Base-by-base conservation (phyloP, 129 eudicot genomes). In the Chrysanthemum makinoi region DNA sequence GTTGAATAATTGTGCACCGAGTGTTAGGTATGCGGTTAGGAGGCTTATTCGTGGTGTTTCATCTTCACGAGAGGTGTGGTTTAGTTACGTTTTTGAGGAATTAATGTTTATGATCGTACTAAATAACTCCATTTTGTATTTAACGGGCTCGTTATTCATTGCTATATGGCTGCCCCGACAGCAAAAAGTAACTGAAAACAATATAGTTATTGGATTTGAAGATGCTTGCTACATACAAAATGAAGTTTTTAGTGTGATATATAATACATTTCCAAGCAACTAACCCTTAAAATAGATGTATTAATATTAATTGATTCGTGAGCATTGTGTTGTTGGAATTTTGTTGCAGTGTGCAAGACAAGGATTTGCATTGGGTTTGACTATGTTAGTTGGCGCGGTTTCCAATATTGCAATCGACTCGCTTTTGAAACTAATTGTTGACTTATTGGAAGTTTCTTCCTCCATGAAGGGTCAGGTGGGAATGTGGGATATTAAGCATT, bases 381-480 rank as follows among this genome's bases (percentile, higher is more conserved):
- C 99, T 30, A 28, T 83, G 72, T 83, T 95, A 77, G 86, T 86
- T 68, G 87, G 83, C 62, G 69, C 85, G 49, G 86, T 90, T 81
- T 51, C 82, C 19, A 79, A 65, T 81, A 83, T 95, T 16, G 79
- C 82, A 72, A 65, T 90, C 69, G 86, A 84, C 73, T 84, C 97
- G 2, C 48, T 95, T 81, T 63, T 95, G 76, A 95, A 88, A 86
- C 83, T 95, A 73, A 84, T 88, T 54, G 65, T 76, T 75, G 86
- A 81, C 77, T 84, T 87, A 35, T 84, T 90, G 86, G 97, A 90
- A 83, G 84, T 88, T 61, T 66, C 88, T 62, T 90, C 99, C 73
- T 86, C 97, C 28, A 89, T 94, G 97, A 95, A 88, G 92, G 97
- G 99, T 59, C 97, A 90, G 96, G 99, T 95, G 62, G 28, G 91